Evolutionary conservation across 495 filamentous ascomycete species (phyloP).

Genomic region (Aspergillus baeticus): DNA sequence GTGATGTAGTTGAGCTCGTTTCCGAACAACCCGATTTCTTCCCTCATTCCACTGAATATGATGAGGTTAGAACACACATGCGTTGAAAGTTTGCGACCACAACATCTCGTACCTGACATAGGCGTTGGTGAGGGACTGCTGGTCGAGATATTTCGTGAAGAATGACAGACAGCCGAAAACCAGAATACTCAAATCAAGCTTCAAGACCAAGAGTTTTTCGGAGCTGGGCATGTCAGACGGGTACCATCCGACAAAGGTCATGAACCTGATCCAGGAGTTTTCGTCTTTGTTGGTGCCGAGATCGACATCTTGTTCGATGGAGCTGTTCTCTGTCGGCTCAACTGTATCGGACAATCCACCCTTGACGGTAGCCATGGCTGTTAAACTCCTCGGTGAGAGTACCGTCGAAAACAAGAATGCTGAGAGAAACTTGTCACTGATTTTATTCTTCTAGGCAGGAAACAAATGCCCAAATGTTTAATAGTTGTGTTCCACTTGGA

Average conservation of each 20-base stretch:
- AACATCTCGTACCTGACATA: slow-evolving; percentile 35
- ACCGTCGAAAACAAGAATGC: too few species aligned
- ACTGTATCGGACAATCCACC: too few species aligned
- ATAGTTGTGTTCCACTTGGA: too few species aligned
- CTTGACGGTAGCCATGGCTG: too few species aligned
- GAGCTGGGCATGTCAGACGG: slow-evolving; percentile 24
- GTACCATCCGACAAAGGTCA: slow-evolving; percentile 29
- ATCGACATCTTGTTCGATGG: too few species aligned
- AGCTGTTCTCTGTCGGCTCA: too few species aligned
- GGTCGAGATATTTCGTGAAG: slow-evolving; percentile 37
- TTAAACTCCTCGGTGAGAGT: too few species aligned
- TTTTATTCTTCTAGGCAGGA: too few species aligned
- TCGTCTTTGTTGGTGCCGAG: too few species aligned
- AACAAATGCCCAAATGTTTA: too few species aligned
- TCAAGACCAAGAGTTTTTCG: slow-evolving; percentile 26
- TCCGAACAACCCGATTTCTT: slow-evolving; percentile 15
- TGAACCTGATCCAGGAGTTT: slow-evolving; percentile 22
- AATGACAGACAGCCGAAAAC: slow-evolving; percentile 25
- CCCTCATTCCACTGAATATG: slow-evolving; percentile 15
- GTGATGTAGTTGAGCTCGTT: slow-evolving; percentile 33
- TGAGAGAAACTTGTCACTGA: too few species aligned
- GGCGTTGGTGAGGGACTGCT: slow-evolving; percentile 34
- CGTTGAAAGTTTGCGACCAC: neutral
- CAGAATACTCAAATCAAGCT: slow-evolving; percentile 17
- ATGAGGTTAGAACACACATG: too few species aligned